Evolutionary conservation across 2,329 filamentous ascomycete species (phyloP).

Genomic region (Intubia oerlemansii): DNA sequence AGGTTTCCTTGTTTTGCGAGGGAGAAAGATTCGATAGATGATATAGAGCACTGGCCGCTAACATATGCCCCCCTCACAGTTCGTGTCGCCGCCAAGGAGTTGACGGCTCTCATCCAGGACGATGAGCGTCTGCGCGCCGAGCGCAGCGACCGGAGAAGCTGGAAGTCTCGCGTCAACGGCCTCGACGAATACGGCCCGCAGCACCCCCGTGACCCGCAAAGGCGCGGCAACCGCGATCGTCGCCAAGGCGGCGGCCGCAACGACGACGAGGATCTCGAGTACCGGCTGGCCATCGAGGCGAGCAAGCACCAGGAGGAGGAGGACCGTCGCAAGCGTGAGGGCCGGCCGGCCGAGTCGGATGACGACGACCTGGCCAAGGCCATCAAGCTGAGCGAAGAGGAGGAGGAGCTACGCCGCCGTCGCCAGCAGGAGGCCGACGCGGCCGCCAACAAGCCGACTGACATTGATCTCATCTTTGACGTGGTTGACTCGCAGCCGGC

Average conservation of each 20-base stretch:
- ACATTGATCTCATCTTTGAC: conserved; percentile 57
- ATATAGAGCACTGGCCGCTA: too few species aligned
- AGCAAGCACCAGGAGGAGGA: conserved; percentile 93
- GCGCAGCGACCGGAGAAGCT: conserved; percentile 75
- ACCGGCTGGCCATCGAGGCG: conserved; percentile 75
- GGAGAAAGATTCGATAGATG: conserved; percentile 14
- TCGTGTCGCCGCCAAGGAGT: conserved; percentile 84
- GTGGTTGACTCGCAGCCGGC: conserved; percentile 30
- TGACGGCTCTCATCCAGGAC: conserved; percentile 78
- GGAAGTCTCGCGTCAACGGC: conserved; percentile 91
- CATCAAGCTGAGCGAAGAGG: conserved; percentile 82
- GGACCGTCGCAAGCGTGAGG: conserved; percentile 53
- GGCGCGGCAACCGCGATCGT: conserved; percentile 23
- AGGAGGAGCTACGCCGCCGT: conserved; percentile 72
- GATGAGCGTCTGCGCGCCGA: conserved; percentile 83
- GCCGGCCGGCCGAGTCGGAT: conserved; percentile 29
- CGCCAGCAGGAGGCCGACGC: conserved; percentile 54
- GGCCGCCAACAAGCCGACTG: conserved; percentile 9
- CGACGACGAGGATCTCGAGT: conserved; percentile 70
- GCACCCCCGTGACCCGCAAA: conserved; percentile 11
- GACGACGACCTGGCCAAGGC: conserved; percentile 90
- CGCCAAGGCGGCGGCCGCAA: conserved; percentile 35
- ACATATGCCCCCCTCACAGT: conserved; percentile 43
- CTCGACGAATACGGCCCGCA: conserved; percentile 56
- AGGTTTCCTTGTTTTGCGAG: not conserved